Conservation (phyloP, 352 stramenopile species). For the Phytophthora pini region DNA sequence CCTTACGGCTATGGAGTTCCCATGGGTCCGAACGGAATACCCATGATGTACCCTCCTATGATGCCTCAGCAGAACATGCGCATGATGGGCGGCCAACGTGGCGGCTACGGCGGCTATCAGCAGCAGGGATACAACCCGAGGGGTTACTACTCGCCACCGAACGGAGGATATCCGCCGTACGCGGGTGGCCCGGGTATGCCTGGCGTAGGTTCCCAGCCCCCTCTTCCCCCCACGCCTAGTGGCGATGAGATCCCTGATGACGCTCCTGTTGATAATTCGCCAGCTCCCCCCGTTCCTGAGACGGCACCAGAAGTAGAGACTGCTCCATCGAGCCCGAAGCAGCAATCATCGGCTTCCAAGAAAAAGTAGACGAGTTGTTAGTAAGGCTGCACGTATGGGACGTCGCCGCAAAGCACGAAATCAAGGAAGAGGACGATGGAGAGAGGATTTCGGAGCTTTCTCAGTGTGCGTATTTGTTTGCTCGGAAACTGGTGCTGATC, state of each 20-base stretch:
- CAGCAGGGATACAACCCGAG: slow-evolving; percentile 69
- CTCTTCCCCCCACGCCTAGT: slow-evolving; percentile 46
- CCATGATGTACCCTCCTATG: slow-evolving; percentile 81
- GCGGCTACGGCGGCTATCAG: slow-evolving; percentile 52
- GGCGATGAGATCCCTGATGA: slow-evolving; percentile 18
- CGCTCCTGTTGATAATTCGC: slow-evolving; percentile 4
- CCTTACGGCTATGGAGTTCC: slow-evolving; percentile 78
- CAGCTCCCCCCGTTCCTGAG: slow-evolving; percentile 23
- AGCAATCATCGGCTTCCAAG: slow-evolving; percentile 23
- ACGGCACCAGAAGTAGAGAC: slow-evolving; percentile 26
- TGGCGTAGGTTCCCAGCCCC: slow-evolving; percentile 49
- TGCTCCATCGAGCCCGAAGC: slow-evolving; percentile 21
- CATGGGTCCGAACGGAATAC: slow-evolving; percentile 59
- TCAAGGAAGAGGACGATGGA: slow-evolving; percentile 39
- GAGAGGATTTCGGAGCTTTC: slow-evolving; percentile 22
- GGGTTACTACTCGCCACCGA: slow-evolving; percentile 66
- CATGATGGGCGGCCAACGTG: slow-evolving; percentile 55
- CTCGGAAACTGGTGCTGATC: slow-evolving; percentile 5
- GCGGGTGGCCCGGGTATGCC: slow-evolving; percentile 28
- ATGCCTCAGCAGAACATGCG: slow-evolving; percentile 67
- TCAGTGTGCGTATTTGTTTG: slow-evolving; percentile 9
- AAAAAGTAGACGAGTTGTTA: slow-evolving; percentile 39
- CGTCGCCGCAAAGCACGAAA: slow-evolving; percentile 27
- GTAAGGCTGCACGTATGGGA: slow-evolving; percentile 16
- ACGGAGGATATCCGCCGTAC: slow-evolving; percentile 46